Base-by-base conservation (phyloP, 2,329 filamentous ascomycete species). In the Cladophialophora psammophila region DNA sequence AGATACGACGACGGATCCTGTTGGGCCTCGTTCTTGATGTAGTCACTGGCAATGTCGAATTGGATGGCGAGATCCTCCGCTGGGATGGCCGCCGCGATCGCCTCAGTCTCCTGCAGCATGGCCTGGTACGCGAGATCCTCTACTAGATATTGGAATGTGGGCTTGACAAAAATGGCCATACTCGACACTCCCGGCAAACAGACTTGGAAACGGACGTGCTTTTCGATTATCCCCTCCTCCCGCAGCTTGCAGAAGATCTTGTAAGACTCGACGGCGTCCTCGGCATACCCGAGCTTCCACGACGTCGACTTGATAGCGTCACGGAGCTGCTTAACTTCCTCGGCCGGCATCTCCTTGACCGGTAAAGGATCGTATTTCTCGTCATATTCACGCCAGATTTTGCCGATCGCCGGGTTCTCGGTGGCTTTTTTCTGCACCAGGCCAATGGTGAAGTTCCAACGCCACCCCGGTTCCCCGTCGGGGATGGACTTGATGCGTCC, bases 151-250 rank as follows among this genome's bases (percentile, higher is more conserved):
- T 62, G 60, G 26, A 54, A 62, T 12, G 48, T 32, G 7, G 60
- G 60, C 60, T 62, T 62, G 45, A 62, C 52, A 15, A 62, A 62
- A 18, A 62, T 62, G 26, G 60, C 60, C 6, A 62, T 20, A 18
- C 60, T 62, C 45, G 60, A 62, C 42, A 62, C 26, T 13, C 60
- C 60, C 18, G 78, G 77, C 7, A 79, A 67, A 6, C 64, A 77
- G 62, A 79, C 76, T 62, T 78, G 77, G 52, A 79, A 79, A 3
- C 72, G 71, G 0, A 78, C 68, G 1, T 69, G 69, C 1, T 50
- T 20, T 1, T 67, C 59, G 20, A 79, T 77, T 12, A 70, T 32
- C 1, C 72, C 72, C 13, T 71, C 20, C 0, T 71, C 59, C 10
- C 73, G 66, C 1, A 76, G 63, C 4, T 68, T 57, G 9, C 68